A percentile compares a stretch with the other conserved stretches of the same genome.
Evolutionary conservation across 169 alveolate genomes (phyloP).

Genomic region (Fabrea salina): DNA sequence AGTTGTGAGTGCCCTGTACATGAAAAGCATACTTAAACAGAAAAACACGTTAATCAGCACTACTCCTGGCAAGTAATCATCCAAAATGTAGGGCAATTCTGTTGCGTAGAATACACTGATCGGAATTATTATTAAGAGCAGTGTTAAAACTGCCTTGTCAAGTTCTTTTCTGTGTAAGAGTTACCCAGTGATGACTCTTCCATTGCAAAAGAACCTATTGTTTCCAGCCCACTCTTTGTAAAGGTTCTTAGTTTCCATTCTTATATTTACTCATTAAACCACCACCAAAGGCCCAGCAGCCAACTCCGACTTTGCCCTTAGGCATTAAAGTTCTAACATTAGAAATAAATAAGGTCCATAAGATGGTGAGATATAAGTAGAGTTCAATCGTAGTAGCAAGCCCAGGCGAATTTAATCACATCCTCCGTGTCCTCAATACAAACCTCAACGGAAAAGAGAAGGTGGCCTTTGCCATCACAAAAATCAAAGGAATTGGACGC

Average conservation of each 20-base stretch:
- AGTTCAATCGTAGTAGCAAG: constrained; percentile 4
- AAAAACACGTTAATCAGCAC: not conserved
- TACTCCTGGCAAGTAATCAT: not conserved
- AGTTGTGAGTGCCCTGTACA: not conserved
- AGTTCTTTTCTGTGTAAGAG: not conserved
- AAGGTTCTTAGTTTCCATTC: not conserved
- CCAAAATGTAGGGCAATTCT: not conserved
- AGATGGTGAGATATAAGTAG: too few species aligned
- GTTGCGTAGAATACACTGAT: not conserved
- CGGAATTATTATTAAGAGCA: not conserved
- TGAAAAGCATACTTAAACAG: not conserved
- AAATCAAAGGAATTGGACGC: constrained; percentile 98
- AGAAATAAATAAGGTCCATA: too few species aligned
- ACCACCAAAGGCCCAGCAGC: too few species aligned
- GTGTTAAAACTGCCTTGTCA: not conserved
- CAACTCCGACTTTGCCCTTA: too few species aligned
- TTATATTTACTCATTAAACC: not conserved
- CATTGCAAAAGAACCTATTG: not conserved
- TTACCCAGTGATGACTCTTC: constrained; percentile 6
- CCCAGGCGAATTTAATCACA: constrained; percentile 93
- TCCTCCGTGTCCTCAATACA: constrained; percentile 97
- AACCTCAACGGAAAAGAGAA: constrained; percentile 99
- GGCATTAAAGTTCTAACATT: too few species aligned
- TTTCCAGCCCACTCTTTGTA: constrained; percentile 13
- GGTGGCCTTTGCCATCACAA: constrained; percentile 95